A percentile compares a stretch with the other conserved stretches of the same genome.
These are phyloP conservation scores for Trichothecium sympodiale DNA, from an alignment of 2,329 filamentous ascomycete genomes.

Conservation along the genomic window DNA sequence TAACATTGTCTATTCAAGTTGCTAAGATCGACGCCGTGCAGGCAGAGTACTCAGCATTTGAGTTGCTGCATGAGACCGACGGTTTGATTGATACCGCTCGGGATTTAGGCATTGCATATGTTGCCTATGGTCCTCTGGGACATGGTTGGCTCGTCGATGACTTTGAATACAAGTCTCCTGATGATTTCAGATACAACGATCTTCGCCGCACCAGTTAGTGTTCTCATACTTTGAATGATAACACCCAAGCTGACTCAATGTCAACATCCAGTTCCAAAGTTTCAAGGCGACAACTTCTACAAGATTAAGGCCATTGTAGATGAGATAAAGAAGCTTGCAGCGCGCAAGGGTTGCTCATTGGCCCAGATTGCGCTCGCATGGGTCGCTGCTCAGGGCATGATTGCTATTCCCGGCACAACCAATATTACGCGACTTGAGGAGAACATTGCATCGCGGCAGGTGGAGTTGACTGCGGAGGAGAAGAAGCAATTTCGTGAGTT, in stretches of 20 bases:
- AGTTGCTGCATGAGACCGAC: conserved; percentile 6
- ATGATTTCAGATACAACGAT: conserved; percentile 31
- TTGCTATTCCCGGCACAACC: conserved; percentile 34
- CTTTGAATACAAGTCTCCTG: conserved; percentile 27
- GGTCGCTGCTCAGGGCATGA: conserved; percentile 27
- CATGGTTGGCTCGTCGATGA: conserved; percentile 35
- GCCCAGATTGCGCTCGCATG: conserved; percentile 27
- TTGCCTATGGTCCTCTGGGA: conserved; percentile 34
- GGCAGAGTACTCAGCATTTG: conserved; percentile 28
- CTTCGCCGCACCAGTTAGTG: conserved; percentile 25
- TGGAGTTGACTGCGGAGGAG: conserved; percentile 25
- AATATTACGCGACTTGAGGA: conserved; percentile 25
- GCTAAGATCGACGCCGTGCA: conserved; percentile 34
- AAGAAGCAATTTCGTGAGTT: conserved; percentile 24
- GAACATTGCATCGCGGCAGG: conserved; percentile 24
- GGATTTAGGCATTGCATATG: conserved; percentile 28
- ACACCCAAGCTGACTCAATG: too few species aligned
- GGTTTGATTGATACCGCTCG: conserved; percentile 27
- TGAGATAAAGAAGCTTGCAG: conserved; percentile 27
- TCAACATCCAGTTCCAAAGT: conserved; percentile 15
- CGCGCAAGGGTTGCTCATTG: conserved; percentile 16
- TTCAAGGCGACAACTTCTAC: conserved; percentile 33
- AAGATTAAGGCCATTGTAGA: conserved; percentile 29
- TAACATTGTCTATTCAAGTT: conserved; percentile 16
- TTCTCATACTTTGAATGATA: background rate